These are phyloP conservation scores for Ophiorrhiza pumila DNA, from an alignment of 257 asterid genomes.

Conservation along the genomic window DNA sequence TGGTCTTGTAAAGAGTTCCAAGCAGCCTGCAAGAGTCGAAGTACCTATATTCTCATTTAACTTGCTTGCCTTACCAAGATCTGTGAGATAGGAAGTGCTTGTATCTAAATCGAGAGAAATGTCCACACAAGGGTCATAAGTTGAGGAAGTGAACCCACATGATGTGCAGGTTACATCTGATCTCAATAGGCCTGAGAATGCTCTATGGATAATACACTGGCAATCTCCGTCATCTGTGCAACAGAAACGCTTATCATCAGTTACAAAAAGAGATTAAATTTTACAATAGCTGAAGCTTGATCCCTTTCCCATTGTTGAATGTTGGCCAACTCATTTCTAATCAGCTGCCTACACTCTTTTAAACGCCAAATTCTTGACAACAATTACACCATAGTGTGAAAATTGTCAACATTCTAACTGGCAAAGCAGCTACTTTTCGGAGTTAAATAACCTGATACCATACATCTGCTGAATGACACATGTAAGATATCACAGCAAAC, in stretches of 20 bases:
- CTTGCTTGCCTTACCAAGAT: slow-evolving; percentile 40
- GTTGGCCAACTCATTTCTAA: background rate
- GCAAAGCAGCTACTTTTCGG: slow-evolving; percentile 6
- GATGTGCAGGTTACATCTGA: slow-evolving; percentile 72
- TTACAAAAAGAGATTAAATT: background rate
- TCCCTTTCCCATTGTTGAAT: background rate
- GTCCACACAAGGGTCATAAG: slow-evolving; percentile 70
- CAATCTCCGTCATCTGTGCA: slow-evolving; percentile 58
- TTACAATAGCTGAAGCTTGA: background rate
- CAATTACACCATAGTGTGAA: background rate
- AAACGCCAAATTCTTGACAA: background rate
- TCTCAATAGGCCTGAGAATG: slow-evolving; percentile 63
- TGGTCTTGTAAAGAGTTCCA: slow-evolving; percentile 62
- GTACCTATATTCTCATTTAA: slow-evolving; percentile 28
- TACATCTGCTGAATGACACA: slow-evolving; percentile 9
- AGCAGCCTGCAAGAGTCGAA: slow-evolving; percentile 49
- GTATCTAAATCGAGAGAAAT: slow-evolving; percentile 56
- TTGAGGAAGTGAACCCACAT: slow-evolving; percentile 73
- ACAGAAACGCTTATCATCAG: slow-evolving; percentile 24
- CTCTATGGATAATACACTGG: slow-evolving; percentile 63
- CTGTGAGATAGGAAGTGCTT: slow-evolving; percentile 16
- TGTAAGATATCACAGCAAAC: slow-evolving; percentile 8
- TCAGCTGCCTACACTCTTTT: background rate
- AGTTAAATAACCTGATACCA: slow-evolving; percentile 6
- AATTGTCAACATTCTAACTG: background rate